These are phyloP conservation scores for Candida sanyiensis DNA, from an alignment of 805 yeast species.

Conservation along the genomic window DNA sequence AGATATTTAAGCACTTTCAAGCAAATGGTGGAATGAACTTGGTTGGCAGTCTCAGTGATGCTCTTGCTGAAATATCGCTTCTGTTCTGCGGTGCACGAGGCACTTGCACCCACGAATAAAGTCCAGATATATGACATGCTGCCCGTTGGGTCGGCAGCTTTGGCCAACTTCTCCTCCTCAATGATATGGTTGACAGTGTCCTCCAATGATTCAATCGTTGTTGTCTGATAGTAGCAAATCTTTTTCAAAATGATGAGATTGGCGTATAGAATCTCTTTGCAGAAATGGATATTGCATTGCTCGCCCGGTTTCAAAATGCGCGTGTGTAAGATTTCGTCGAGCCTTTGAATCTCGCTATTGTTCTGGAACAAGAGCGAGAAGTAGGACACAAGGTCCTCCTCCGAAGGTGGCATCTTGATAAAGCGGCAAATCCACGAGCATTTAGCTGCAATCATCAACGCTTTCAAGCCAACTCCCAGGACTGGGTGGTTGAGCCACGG, in stretches of 20 bases:
- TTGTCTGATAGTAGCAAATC: constrained; percentile 11
- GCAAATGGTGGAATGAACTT: constrained; percentile 18
- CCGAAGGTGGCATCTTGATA: constrained; percentile 12
- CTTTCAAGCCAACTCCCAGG: constrained; percentile 17
- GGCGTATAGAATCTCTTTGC: constrained; percentile 16
- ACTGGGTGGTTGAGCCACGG: constrained; percentile 24
- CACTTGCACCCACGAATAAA: constrained; percentile 22
- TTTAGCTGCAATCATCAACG: constrained; percentile 20
- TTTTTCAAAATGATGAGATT: constrained; percentile 17
- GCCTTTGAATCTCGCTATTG: constrained; percentile 2
- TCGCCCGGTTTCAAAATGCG: constrained; percentile 8
- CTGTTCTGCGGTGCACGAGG: constrained; percentile 12
- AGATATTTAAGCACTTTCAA: constrained; percentile 22
- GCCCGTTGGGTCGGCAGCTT: constrained; percentile 6
- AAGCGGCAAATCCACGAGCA: constrained; percentile 22
- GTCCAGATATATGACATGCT: constrained; percentile 20
- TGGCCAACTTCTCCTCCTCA: constrained; percentile 4
- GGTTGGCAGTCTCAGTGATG: constrained; percentile 13
- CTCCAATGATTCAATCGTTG: constrained; percentile 13
- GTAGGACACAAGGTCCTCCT: constrained; percentile 9
- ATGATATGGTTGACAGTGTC: constrained; percentile 13
- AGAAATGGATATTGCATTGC: constrained; percentile 14
- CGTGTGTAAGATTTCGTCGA: neutral
- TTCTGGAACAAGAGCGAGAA: constrained; percentile 3
- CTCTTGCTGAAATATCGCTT: constrained; percentile 11